Percentiles rank a stretch among this genome's conserved stretches.
These are phyloP conservation scores for Castanea sativa DNA, from an alignment of 306 rosid species.

Conservation along the genomic window DNA sequence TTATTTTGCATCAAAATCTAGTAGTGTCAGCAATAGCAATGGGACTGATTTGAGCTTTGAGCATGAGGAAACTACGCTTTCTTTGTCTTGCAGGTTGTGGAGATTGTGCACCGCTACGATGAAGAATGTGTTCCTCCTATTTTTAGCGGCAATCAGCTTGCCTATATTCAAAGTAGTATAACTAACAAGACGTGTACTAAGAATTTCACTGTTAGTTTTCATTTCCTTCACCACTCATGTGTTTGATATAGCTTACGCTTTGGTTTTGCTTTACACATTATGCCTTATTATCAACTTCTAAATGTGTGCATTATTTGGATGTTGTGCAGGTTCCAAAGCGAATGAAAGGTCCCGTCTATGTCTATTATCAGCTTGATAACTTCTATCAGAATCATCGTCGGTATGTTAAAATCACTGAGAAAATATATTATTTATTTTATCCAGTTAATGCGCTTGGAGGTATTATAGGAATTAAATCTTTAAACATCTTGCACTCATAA, in stretches of 20 bases:
- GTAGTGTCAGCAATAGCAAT: background rate
- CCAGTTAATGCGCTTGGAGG: background rate
- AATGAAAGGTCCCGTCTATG: slow-evolving; percentile 69
- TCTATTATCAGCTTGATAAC: slow-evolving; percentile 81
- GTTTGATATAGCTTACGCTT: background rate
- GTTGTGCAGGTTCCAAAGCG: slow-evolving; percentile 64
- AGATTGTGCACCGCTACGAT: slow-evolving; percentile 55
- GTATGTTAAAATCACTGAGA: slow-evolving; percentile 29
- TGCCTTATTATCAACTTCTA: background rate
- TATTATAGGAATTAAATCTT: too few species aligned
- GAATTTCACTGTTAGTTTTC: slow-evolving; percentile 57
- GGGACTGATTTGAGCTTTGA: background rate
- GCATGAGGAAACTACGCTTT: background rate
- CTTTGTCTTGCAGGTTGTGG: slow-evolving; percentile 62
- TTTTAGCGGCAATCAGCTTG: slow-evolving; percentile 22
- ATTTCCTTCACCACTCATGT: slow-evolving; percentile 6
- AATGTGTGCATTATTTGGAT: slow-evolving; percentile 7
- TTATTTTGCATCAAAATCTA: background rate
- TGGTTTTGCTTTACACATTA: background rate
- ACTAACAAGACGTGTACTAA: slow-evolving; percentile 59
- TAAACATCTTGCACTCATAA: background rate
- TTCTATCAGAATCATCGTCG: slow-evolving; percentile 90
- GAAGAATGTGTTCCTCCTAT: slow-evolving; percentile 48
- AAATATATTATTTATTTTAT: background rate
- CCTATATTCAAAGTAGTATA: slow-evolving; percentile 43